A percentile compares a stretch with the other conserved stretches of the same genome.
These are phyloP conservation scores for Protostelium mycophagum DNA, from an alignment of 78 protist genomes.

Conservation along the genomic window DNA sequence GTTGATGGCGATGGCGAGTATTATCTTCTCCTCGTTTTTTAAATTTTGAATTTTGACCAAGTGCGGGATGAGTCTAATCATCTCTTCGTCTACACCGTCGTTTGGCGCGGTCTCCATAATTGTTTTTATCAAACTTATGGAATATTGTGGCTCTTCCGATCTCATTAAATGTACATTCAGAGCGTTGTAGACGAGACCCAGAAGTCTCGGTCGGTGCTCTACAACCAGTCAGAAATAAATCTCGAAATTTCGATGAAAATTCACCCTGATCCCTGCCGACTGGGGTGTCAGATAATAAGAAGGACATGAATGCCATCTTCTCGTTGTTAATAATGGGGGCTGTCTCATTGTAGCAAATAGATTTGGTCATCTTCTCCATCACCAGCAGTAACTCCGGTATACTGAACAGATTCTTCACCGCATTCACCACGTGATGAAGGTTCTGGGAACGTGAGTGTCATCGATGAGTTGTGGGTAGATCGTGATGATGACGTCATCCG, in stretches of 20 bases:
- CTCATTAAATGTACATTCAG: neutral
- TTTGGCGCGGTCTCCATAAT: neutral
- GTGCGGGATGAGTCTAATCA: neutral
- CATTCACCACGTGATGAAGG: neutral
- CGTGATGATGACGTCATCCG: too few species aligned
- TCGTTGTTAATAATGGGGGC: neutral
- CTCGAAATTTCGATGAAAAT: neutral
- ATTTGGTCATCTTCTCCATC: neutral
- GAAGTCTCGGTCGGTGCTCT: neutral
- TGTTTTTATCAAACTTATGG: neutral
- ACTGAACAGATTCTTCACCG: neutral
- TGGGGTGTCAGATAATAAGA: neutral
- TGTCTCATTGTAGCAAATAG: neutral
- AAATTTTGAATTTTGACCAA: neutral
- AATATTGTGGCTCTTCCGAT: neutral
- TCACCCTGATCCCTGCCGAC: neutral
- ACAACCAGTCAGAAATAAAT: neutral
- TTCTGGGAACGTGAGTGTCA: neutral
- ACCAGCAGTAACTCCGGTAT: neutral
- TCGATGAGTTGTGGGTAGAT: too few species aligned
- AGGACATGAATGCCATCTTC: neutral
- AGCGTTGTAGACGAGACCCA: neutral
- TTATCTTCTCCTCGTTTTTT: neutral
- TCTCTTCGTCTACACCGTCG: neutral
- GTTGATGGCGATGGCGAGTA: neutral